Evolutionary conservation across 768 basidiomycete genomes (phyloP), one percentile per base, ranked within the genome.

Genomic region (Lanmaoa rubissima): DNA sequence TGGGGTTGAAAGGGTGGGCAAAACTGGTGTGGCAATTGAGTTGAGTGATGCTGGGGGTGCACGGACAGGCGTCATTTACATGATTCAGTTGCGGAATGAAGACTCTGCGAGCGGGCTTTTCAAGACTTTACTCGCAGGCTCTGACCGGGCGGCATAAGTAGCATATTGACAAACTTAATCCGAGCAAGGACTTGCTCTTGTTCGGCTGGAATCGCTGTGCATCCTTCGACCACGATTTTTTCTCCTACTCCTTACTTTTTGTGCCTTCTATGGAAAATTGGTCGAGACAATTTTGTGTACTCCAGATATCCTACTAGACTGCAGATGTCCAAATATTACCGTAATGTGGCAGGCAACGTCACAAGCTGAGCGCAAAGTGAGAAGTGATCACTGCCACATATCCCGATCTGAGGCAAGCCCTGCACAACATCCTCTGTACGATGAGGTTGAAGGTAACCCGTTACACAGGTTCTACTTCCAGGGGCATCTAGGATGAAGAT

Each of bases 1-100:
- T 70, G 97, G 95, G 9, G 96, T 98, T 28, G 97, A 99, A 74
- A 81, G 96, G 45, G 96, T 99, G n/a, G 97, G 92, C 21, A 98
- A 96, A 76, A 98, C 96, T 3, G 97, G 97, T 14, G 88, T 99
- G 40, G 97, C 97, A 44, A 88, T 99, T 60, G 96, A 98, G 73
- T 75, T 99, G 50, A 94, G 92, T 72, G 92, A 95, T 76, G 61
- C 71, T 1, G 80, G 86, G 54, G 97, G 97, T n/a, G 72, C 83
- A 48, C 83, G 96, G 57, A 95, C 95, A 14, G 97, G 96, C 26
- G 85, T 98, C 68, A 78, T 98, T 54, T 97, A 99, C 73, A 97
- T 99, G 97, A 87, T 98, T 53, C 95, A 98, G 74, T 74, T 95
- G 45, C 86, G 92, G 62, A 95, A 91, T 70, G 96, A 98, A 75